phyloP scores from a whole-genome alignment of 805 yeast species.

The Lipomyces spencermartinsiae region DNA sequence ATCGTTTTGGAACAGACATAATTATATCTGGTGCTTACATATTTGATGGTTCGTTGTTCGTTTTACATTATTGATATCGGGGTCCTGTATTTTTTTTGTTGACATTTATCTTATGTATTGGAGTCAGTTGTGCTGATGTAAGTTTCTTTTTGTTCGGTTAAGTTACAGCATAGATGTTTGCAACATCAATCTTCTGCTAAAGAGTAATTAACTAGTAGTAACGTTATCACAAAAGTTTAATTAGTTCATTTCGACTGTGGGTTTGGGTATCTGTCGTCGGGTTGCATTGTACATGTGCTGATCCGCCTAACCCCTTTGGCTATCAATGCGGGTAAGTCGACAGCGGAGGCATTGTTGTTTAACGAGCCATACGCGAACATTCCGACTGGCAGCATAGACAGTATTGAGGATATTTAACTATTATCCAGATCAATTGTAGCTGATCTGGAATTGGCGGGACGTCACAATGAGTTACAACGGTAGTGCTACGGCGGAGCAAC shows the following conservation, averaged over 20 bases:
- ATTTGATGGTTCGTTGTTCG: background rate
- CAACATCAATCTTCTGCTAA: background rate
- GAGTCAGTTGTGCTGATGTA: slow-evolving; percentile 1
- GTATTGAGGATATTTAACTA: background rate
- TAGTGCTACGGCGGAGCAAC: background rate
- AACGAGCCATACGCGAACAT: background rate
- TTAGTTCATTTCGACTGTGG: background rate
- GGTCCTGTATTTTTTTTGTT: slow-evolving; percentile 1
- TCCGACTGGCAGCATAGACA: background rate
- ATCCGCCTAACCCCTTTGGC: background rate
- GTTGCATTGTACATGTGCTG: background rate
- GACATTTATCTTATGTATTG: background rate
- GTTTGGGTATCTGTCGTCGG: background rate
- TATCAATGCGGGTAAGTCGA: background rate
- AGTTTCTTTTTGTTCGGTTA: background rate
- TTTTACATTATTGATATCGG: background rate
- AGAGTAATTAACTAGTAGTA: too few species aligned
- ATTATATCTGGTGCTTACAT: background rate
- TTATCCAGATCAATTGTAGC: background rate
- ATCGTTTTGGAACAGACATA: background rate
- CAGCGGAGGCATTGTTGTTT: background rate
- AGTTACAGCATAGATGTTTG: background rate
- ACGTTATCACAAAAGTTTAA: too few species aligned
- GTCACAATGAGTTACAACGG: background rate
- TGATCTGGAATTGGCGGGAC: background rate